phyloP scores from a whole-genome alignment of 164 flowering plant genomes.

The Stephania cephalantha region DNA sequence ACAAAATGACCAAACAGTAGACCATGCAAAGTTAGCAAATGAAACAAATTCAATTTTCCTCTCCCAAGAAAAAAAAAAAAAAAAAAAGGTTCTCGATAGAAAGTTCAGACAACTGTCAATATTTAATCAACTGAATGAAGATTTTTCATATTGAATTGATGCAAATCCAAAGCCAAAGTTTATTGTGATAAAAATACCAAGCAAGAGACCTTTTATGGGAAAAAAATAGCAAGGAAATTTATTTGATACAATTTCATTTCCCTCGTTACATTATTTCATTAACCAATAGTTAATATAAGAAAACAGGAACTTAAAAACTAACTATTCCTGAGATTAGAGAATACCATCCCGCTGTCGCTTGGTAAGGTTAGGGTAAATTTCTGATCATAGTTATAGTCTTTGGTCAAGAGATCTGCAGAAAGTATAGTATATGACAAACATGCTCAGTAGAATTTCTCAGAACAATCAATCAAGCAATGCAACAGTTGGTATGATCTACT shows the following conservation, averaged over 20 bases:
- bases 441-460: not conserved
- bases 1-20: not conserved
- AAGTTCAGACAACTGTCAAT: too few relatives aligned
- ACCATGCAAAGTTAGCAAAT: not conserved
- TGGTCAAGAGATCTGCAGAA: conserved; percentile 62
- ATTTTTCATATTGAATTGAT: too few relatives aligned
- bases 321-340: not conserved
- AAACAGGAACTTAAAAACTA: not conserved
- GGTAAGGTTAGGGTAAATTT: conserved; percentile 47
- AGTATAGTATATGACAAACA: not conserved
- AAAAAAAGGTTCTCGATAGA: too few relatives aligned
- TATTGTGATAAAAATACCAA: too few relatives aligned
- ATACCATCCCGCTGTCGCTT: conserved; percentile 58
- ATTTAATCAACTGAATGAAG: too few relatives aligned
- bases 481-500: not conserved
- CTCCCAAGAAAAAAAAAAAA: too few relatives aligned
- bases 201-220: too few relatives aligned
- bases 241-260: not conserved
- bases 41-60: not conserved
- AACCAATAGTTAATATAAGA: not conserved
- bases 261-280: not conserved
- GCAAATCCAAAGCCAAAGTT: too few relatives aligned
- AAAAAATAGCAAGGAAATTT: not conserved
- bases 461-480: not conserved
- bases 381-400: conserved; percentile 69